Evolutionary conservation across 345 rosid species (phyloP), one percentile per base, ranked within the genome.

Genomic region (Nasturtium officinale): DNA sequence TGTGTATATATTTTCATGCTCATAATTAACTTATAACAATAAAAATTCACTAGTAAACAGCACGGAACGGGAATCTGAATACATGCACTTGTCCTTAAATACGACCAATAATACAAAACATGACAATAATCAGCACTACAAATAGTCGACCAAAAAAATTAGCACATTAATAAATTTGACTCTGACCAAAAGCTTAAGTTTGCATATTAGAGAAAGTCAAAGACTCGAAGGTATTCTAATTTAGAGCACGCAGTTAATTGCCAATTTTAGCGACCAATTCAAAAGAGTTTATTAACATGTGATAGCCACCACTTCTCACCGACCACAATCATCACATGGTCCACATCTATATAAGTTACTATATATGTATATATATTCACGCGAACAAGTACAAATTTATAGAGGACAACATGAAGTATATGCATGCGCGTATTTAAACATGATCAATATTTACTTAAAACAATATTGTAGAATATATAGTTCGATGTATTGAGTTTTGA

Each of bases 401-500:
- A 51, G 32, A 57, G 29, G 62, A 67, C 38, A 29, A 67, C 38
- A 29, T 60, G 38, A 32, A 67, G 48, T 40, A 48, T 13, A 48
- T 48, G 78, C 37, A 28, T 58, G 72, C 66, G 60, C 50, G 26
- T 59, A 57, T 64, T 63, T 56, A 64, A 32, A 46, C 57, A 54
- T 46, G 58, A 73, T 33, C 32, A 23, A 5, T 46, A 23, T 4
- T 64, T 53, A 23, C 25, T 23, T 23, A 1, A 51, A 53, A 21
- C 25, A 43, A 16, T 46, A 45, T 35, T 55, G 13, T 65, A 9
- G 26, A 37, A 26, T 66, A 26, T 66, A 5, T 35, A 25, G 37
- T 58, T 74, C 78, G 67, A 58, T 74, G 78, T 66, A 65, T 66
- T 53, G 26, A 66, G 53, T 37, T 73, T 47, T 48, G 32, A 28